Evolutionary conservation across 306 rosid species (phyloP).

Genomic region (Senna tora): DNA sequence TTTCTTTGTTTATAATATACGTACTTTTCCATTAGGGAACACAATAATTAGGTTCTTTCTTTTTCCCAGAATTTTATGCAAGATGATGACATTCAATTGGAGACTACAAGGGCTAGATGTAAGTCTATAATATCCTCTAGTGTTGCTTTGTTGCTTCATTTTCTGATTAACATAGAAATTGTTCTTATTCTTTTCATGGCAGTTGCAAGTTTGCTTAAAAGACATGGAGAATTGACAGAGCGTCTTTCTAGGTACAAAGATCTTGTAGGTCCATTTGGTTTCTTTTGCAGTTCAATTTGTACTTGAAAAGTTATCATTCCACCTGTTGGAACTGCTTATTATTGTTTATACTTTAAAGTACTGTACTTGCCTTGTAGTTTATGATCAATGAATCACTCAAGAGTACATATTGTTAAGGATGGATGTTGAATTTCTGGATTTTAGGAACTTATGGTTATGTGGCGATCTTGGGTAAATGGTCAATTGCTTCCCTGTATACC

Average conservation of each 20-base stretch:
- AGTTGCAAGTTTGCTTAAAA: slow-evolving; percentile 80
- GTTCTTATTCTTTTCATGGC: slow-evolving; percentile 45
- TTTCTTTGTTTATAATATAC: neutral
- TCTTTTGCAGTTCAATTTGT: slow-evolving; percentile 28
- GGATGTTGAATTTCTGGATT: neutral
- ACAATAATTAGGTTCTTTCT: slow-evolving; percentile 17
- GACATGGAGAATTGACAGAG: slow-evolving; percentile 80
- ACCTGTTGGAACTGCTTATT: slow-evolving; percentile 20
- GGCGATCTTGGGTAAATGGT: neutral
- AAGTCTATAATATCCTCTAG: slow-evolving; percentile 32
- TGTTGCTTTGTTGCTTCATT: neutral
- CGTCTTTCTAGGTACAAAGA: slow-evolving; percentile 78
- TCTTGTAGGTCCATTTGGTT: slow-evolving; percentile 1
- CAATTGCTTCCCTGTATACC: neutral
- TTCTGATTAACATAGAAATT: slow-evolving; percentile 20
- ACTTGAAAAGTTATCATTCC: slow-evolving; percentile 5
- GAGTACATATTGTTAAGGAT: neutral
- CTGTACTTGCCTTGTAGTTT: slow-evolving; percentile 22
- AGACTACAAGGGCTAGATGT: slow-evolving; percentile 84
- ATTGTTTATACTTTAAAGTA: neutral
- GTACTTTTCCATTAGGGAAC: neutral
- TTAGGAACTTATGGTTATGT: neutral
- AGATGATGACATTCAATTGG: slow-evolving; percentile 82
- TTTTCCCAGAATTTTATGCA: slow-evolving; percentile 59
- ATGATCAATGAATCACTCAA: neutral